Base-by-base conservation (phyloP, 2,329 filamentous ascomycete species). In the Microsporum audouinii region DNA sequence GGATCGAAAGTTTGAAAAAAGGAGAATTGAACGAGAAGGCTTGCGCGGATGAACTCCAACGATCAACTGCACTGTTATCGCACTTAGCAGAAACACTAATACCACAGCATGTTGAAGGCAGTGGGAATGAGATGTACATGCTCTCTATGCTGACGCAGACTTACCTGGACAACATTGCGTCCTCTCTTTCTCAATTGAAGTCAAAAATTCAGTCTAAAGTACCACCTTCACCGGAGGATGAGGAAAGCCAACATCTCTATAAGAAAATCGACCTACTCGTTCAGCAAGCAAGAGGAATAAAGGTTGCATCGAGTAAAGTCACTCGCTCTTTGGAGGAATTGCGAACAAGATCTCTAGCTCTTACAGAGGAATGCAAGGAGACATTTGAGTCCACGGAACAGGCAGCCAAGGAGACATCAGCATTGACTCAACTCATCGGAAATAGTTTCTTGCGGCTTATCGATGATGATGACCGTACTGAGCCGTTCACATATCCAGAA, bases 11-110 rank as follows among this genome's bases (percentile, higher is more conserved):
- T 4, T 72, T 96, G 60, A 86, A 90, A 65, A 85, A 85, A 59
- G 91, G 95, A 66, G 91, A 96, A 61, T 77, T 97, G 57, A 91
- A 91, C 73, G 88, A 92, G 74, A 84, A 87, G 71, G 87, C 89
- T 68, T 91, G 91, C 69, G 86, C 88, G 0, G 84, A 84, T 29
- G 89, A 95, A 70, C 78, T 97, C 41, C 86, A 92, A 68, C 84
- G 88, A 60, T 92, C 89, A 5, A 88, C 95, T 66, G 88, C 90
- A 59, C 81, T 96, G 60, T 86, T 96, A 80, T 83, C 84, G n/a
- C 91, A 96, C 71, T 81, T 96, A 12, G 87, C 85, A 7, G 88
- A 92, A 69, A 85, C 91, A 27, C 86, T 95, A 69, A 85, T 96
- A 55, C 81, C 84, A 1, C 79, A 81, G 59, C 85, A 83, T 51